phyloP scores from a whole-genome alignment of 176 grass and related monocot genomes.

The Eremochloa ophiuroides region DNA sequence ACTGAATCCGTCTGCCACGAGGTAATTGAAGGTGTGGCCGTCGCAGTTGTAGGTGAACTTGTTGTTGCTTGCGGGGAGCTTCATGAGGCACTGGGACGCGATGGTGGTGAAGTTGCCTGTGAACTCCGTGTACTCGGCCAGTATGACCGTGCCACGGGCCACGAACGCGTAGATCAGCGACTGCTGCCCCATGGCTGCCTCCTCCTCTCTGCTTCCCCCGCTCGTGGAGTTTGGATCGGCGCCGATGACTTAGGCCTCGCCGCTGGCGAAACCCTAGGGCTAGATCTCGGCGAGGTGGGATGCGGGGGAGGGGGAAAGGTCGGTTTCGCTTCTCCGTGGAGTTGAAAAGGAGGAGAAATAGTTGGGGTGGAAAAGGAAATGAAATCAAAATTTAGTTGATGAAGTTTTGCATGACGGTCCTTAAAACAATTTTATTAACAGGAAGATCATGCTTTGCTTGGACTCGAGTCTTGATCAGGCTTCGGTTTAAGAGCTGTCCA shows the following conservation, averaged over 20 bases:
- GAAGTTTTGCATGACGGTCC: not conserved
- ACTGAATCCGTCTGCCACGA: constrained; percentile 91
- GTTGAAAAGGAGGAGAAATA: constrained; percentile 16
- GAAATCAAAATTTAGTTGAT: constrained; percentile 33
- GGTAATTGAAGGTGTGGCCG: constrained; percentile 93
- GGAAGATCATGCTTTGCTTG: not conserved
- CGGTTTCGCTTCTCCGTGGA: constrained; percentile 27
- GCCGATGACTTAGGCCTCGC: constrained; percentile 1
- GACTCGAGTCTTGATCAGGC: not conserved
- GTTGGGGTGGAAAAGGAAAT: not conserved
- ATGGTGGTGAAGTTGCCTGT: constrained; percentile 93
- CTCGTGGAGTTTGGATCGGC: not conserved
- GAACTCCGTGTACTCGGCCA: constrained; percentile 96
- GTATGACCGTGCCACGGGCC: constrained; percentile 73
- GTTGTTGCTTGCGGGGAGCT: constrained; percentile 91
- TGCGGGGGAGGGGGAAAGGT: constrained; percentile 30
- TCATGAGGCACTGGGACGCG: constrained; percentile 86
- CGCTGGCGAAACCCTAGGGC: constrained; percentile 5
- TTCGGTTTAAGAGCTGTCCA: not conserved
- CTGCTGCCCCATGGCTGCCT: constrained; percentile 73
- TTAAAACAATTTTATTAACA: not conserved
- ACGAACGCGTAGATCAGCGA: constrained; percentile 98
- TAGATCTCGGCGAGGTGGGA: constrained; percentile 31
- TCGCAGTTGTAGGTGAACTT: constrained; percentile 97
- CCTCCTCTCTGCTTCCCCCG: not conserved